Evolutionary conservation across 2,329 filamentous ascomycete genomes (phyloP).

Genomic region (Ophiosphaerella narmari): DNA sequence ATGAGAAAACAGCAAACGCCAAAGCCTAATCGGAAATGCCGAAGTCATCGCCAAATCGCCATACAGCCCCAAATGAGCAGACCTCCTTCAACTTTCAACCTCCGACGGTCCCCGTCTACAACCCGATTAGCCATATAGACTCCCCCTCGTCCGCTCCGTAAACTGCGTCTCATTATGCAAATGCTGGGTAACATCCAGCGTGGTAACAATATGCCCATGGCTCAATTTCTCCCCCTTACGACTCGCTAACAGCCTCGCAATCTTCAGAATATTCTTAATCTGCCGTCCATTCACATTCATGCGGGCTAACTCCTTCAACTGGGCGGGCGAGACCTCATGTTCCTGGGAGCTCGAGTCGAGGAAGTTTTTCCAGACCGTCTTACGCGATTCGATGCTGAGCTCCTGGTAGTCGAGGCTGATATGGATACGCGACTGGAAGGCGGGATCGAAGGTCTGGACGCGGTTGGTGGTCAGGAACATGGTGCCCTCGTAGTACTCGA

Average conservation of each 20-base stretch:
- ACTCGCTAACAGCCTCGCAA: constrained; percentile 31
- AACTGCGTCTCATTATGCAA: constrained; percentile 45
- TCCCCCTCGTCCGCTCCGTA: constrained; percentile 34
- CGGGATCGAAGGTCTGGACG: constrained; percentile 37
- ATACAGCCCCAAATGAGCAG: too few species aligned
- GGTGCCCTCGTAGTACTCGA: constrained; percentile 42
- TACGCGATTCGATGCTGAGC: constrained; percentile 40
- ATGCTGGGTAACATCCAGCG: constrained; percentile 48
- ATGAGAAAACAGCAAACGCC: too few species aligned
- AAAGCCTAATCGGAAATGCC: too few species aligned
- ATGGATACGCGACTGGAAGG: constrained; percentile 41
- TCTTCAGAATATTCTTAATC: constrained; percentile 55
- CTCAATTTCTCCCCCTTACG: constrained; percentile 34
- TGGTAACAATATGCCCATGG: constrained; percentile 40
- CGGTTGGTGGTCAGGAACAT: constrained; percentile 45
- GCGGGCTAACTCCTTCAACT: constrained; percentile 39
- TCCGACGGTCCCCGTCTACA: too few species aligned
- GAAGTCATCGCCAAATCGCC: too few species aligned
- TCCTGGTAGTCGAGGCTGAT: constrained; percentile 36
- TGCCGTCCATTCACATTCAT: constrained; percentile 56
- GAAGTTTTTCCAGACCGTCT: constrained; percentile 40
- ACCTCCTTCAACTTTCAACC: too few species aligned
- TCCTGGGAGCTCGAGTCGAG: constrained; percentile 38
- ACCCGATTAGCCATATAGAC: constrained; percentile 27
- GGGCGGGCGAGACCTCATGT: constrained; percentile 11